These are phyloP conservation scores for Baorangia bicolor DNA, from an alignment of 768 basidiomycete genomes.

Conservation along the genomic window DNA sequence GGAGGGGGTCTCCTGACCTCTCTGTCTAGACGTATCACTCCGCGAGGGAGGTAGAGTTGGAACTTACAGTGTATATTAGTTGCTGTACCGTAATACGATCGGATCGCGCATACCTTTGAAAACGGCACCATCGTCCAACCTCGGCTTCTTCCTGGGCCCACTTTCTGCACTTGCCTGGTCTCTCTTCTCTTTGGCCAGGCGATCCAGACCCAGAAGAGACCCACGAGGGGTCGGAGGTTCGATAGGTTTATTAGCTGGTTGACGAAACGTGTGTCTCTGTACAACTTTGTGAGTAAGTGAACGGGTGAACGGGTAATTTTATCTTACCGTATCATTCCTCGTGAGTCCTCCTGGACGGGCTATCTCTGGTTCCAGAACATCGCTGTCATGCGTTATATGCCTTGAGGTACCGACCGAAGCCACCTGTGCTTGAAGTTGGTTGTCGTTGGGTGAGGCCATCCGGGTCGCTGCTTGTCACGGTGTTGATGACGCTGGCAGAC, in stretches of 20 bases:
- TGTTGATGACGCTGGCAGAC: too few species aligned
- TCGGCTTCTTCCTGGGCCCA: slow-evolving; percentile 61
- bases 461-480: too few species aligned
- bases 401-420: slow-evolving; percentile 50
- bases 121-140: slow-evolving; percentile 59
- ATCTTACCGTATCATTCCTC: slow-evolving; percentile 58
- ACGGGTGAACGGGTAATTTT: not conserved
- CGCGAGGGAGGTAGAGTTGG: slow-evolving; percentile 68
- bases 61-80: slow-evolving; percentile 45
- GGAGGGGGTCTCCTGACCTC: slow-evolving; percentile 90
- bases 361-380: slow-evolving; percentile 81
- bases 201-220: slow-evolving; percentile 85
- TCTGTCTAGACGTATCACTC: slow-evolving; percentile 59
- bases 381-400: slow-evolving; percentile 79
- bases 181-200: slow-evolving; percentile 85
- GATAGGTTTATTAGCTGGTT: slow-evolving; percentile 67
- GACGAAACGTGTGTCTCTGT: slow-evolving; percentile 79
- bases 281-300: slow-evolving; percentile 5
- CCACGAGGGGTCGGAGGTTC: slow-evolving; percentile 76
- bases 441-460: not conserved
- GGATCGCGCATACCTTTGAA: slow-evolving; percentile 76
- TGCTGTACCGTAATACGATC: too few species aligned
- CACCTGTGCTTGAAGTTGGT: too few species aligned
- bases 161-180: slow-evolving; percentile 48
- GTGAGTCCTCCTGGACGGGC: slow-evolving; percentile 77